phyloP scores from a whole-genome alignment of 2,329 filamentous ascomycete genomes.

The Hirsutella thompsonii region DNA sequence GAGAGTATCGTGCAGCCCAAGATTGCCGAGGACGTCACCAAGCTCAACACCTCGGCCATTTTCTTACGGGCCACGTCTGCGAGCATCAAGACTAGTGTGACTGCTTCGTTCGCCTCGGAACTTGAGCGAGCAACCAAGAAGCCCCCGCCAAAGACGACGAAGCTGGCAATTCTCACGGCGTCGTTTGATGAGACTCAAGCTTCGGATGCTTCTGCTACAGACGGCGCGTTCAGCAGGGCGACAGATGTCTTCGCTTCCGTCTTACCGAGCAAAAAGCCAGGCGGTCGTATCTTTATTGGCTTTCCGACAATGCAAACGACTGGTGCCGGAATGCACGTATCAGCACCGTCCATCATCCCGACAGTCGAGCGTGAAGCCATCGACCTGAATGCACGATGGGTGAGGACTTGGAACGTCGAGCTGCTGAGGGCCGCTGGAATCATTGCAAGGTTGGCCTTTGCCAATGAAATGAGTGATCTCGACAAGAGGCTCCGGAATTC shows the following conservation, averaged over 20 bases:
- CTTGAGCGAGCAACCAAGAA: conserved; percentile 96
- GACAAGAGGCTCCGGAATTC: conserved; percentile 43
- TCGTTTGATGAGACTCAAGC: conserved; percentile 73
- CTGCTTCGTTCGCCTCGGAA: conserved; percentile 62
- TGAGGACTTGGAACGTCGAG: conserved; percentile 90
- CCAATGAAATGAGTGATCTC: conserved; percentile 73
- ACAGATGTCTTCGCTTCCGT: conserved; percentile 83
- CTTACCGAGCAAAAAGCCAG: conserved; percentile 67
- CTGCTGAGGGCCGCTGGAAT: conserved; percentile 86
- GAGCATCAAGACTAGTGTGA: conserved; percentile 63
- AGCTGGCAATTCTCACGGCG: conserved; percentile 77
- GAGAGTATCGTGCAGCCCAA: conserved; percentile 49
- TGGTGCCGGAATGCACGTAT: conserved; percentile 84
- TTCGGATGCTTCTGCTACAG: conserved; percentile 37
- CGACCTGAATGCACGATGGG: conserved; percentile 89
- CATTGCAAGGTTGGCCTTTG: conserved; percentile 76
- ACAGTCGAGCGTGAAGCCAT: conserved; percentile 96
- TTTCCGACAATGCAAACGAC: conserved; percentile 98
- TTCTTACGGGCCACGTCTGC: conserved; percentile 85
- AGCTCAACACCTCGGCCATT: conserved; percentile 61
- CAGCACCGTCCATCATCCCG: conserved; percentile 89
- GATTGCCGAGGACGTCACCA: conserved; percentile 59
- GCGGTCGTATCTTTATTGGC: conserved; percentile 87
- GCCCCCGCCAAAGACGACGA: conserved; percentile 78
- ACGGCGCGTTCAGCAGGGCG: conserved; percentile 37